Percentiles rank a stretch among this genome's conserved stretches.
These are phyloP conservation scores for Podospora pseudoanserina DNA, from an alignment of 495 filamentous ascomycete species.

Conservation along the genomic window DNA sequence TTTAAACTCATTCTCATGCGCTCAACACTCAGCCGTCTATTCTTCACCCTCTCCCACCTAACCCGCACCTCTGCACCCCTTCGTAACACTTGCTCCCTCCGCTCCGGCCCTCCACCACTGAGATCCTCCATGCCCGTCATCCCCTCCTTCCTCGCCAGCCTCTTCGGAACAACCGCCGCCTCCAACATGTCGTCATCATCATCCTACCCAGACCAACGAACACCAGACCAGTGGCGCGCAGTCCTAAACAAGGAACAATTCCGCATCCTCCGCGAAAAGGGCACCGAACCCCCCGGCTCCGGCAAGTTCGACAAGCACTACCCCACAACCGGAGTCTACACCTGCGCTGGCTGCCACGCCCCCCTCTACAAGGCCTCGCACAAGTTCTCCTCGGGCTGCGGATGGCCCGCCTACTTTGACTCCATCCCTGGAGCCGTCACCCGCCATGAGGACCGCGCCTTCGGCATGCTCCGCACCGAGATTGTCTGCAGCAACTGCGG, in stretches of 20 bases:
- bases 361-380: slow-evolving; percentile 86
- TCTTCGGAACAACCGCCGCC: slow-evolving; percentile 60
- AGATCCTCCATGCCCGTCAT: slow-evolving; percentile 60
- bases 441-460: slow-evolving; percentile 66
- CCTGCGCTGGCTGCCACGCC: slow-evolving; percentile 78
- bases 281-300: slow-evolving; percentile 75
- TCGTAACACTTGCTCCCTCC: slow-evolving; percentile 8
- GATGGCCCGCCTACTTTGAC: slow-evolving; percentile 98
- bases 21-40: slow-evolving; percentile 50
- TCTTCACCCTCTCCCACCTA: slow-evolving; percentile 39
- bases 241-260: slow-evolving; percentile 86
- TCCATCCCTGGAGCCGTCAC: slow-evolving; percentile 84
- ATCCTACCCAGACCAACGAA: slow-evolving; percentile 73
- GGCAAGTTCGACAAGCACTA: slow-evolving; percentile 87
- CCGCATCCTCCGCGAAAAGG: slow-evolving; percentile 83
- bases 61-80: slow-evolving; percentile 32
- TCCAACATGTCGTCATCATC: slow-evolving; percentile 53
- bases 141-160: slow-evolving; percentile 65
- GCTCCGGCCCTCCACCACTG: slow-evolving; percentile 24
- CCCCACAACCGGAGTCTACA: slow-evolving; percentile 70
- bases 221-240: slow-evolving; percentile 80
- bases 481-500: slow-evolving; percentile 93
- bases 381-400: slow-evolving; percentile 95
- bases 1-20: slow-evolving; percentile 47
- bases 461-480: slow-evolving; percentile 86